phyloP scores from a whole-genome alignment of 2,329 filamentous ascomycete species.

The Chlorencoelia australis region DNA sequence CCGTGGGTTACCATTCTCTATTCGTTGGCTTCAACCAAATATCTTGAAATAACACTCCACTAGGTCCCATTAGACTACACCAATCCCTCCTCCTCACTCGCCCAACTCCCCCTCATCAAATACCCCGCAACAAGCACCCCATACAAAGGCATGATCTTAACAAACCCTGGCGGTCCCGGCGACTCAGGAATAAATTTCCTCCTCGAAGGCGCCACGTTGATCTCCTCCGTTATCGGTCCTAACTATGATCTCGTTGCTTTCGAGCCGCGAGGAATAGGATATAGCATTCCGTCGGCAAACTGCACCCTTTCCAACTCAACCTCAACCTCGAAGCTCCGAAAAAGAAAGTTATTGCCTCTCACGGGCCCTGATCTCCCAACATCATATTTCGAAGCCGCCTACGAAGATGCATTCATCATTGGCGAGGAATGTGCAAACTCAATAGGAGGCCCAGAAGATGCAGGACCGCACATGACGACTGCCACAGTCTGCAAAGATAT shows the following conservation, averaged over 20 bases:
- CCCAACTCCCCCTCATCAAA: conserved; percentile 11
- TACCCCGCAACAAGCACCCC: not conserved
- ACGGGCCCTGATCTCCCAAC: not conserved
- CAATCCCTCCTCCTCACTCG: conserved; percentile 2
- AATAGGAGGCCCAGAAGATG: conserved; percentile 32
- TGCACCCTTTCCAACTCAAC: too few species aligned
- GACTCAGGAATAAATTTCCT: conserved; percentile 8
- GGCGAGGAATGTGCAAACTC: conserved; percentile 35
- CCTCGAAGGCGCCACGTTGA: conserved; percentile 20
- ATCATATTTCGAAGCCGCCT: not conserved
- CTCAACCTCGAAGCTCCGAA: not conserved
- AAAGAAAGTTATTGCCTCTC: not conserved
- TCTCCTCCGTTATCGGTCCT: conserved; percentile 33
- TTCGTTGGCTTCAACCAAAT: not conserved
- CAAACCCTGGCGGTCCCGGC: conserved; percentile 13
- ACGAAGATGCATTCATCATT: conserved; percentile 22
- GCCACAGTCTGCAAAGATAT: conserved; percentile 25
- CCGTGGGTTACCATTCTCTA: conserved; percentile 1
- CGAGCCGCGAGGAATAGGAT: conserved; percentile 35
- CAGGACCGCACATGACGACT: conserved; percentile 27
- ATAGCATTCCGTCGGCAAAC: conserved; percentile 10
- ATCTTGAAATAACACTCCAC: not conserved
- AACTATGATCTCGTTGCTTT: conserved; percentile 42
- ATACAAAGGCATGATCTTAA: conserved; percentile 12
- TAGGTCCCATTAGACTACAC: conserved; percentile 16